A percentile compares a stretch with the other conserved stretches of the same genome.
Evolutionary conservation across 2,329 filamentous ascomycete genomes (phyloP).

Genomic region (Chrysosporium queenslandicum): DNA sequence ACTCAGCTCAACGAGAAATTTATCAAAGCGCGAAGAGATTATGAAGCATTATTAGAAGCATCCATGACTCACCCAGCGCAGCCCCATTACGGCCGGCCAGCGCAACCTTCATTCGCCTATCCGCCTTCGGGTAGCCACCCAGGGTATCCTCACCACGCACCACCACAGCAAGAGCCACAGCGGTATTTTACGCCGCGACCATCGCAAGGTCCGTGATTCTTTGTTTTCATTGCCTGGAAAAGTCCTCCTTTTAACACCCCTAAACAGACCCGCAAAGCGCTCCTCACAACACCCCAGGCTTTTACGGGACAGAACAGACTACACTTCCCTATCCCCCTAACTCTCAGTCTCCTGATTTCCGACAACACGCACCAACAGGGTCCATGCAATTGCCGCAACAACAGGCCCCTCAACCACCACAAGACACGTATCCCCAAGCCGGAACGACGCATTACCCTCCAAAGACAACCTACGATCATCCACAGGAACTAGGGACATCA

Average conservation of each 20-base stretch:
- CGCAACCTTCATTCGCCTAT: conserved; percentile 32
- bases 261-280: conserved; percentile 9
- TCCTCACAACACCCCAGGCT: conserved; percentile 46
- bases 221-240: background rate
- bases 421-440: conserved; percentile 33
- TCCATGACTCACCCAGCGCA: conserved; percentile 93
- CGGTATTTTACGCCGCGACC: conserved; percentile 56
- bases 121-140: conserved; percentile 23
- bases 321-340: conserved; percentile 33
- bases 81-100: conserved; percentile 37
- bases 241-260: conserved; percentile 38
- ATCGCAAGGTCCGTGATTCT: conserved; percentile 26
- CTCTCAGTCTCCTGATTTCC: conserved; percentile 35
- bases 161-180: conserved; percentile 49
- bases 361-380: conserved; percentile 28
- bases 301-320: conserved; percentile 52
- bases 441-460: conserved; percentile 44
- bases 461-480: conserved; percentile 58
- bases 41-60: conserved; percentile 87
- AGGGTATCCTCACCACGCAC: conserved; percentile 26
- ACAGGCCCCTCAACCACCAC: conserved; percentile 42
- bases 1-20: conserved; percentile 98
- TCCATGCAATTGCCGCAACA: conserved; percentile 30
- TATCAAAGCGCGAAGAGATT: conserved; percentile 94
- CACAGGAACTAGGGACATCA: conserved; percentile 69